Evolutionary conservation across 495 filamentous ascomycete genomes (phyloP).

Genomic region (Penicillium daleae): DNA sequence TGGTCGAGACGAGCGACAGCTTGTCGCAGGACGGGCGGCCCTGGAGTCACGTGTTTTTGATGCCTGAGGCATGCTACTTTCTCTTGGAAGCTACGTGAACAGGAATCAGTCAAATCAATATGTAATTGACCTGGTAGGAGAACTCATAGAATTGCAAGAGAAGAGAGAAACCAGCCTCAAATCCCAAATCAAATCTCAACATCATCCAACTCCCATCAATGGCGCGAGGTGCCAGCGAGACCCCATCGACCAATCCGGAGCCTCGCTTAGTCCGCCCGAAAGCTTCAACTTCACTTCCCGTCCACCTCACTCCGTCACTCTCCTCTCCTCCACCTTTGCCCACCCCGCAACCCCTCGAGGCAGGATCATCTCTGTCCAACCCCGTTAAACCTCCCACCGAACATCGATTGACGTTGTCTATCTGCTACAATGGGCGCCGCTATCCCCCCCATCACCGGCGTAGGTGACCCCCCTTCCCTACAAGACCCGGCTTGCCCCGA

Average conservation of each 20-base stretch:
- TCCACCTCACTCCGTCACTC: slow-evolving; percentile 32
- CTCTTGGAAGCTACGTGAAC: neutral
- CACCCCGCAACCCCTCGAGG: slow-evolving; percentile 29
- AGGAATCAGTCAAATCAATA: neutral
- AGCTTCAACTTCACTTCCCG: slow-evolving; percentile 46
- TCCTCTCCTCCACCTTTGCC: slow-evolving; percentile 33
- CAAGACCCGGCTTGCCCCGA: slow-evolving; percentile 30
- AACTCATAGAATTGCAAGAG: neutral
- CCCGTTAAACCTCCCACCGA: slow-evolving; percentile 8
- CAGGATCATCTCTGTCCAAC: slow-evolving; percentile 28
- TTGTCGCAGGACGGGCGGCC: slow-evolving; percentile 15
- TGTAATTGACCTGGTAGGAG: neutral
- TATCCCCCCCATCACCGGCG: slow-evolving; percentile 54
- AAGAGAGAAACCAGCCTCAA: neutral
- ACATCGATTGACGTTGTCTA: slow-evolving; percentile 27
- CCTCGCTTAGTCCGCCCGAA: slow-evolving; percentile 48
- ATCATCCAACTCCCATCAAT: neutral
- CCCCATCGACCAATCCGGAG: slow-evolving; percentile 36
- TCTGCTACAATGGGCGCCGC: slow-evolving; percentile 47
- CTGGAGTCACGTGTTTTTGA: slow-evolving; percentile 16
- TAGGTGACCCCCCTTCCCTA: slow-evolving; percentile 39
- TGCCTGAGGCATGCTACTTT: slow-evolving; percentile 16
- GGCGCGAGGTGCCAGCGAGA: slow-evolving; percentile 3
- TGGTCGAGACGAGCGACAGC: slow-evolving; percentile 11
- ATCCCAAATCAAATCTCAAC: neutral